Evolutionary conservation across 768 basidiomycete species (phyloP).

Genomic region (Cyclocybe aegerita): DNA sequence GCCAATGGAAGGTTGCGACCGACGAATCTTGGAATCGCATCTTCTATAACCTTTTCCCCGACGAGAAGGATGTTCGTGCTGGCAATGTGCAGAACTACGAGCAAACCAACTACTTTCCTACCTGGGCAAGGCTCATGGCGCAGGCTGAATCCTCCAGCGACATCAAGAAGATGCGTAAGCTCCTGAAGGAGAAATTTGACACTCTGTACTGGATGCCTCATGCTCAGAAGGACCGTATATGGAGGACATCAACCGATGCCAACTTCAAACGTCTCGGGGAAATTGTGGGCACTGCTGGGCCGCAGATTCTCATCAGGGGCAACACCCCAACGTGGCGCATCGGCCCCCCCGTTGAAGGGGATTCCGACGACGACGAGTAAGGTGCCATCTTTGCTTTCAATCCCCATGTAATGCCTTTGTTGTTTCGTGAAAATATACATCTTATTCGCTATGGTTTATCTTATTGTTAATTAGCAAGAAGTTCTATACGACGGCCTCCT

Average conservation of each 20-base stretch:
- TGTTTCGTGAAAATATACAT: too few relatives aligned
- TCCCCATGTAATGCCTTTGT: too few relatives aligned
- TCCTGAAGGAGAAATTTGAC: not conserved
- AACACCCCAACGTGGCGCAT: too few relatives aligned
- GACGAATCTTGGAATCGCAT: conserved; percentile 1
- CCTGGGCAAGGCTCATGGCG: not conserved
- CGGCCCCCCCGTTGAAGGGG: too few relatives aligned
- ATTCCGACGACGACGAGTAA: too few relatives aligned
- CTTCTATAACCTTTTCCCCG: conserved; percentile 7
- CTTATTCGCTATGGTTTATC: too few relatives aligned
- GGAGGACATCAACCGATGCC: conserved; percentile 2
- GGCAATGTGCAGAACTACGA: not conserved
- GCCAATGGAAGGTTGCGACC: conserved; percentile 1
- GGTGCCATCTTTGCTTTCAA: too few relatives aligned
- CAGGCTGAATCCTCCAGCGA: not conserved
- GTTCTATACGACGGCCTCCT: conserved; percentile 24
- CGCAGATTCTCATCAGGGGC: too few relatives aligned
- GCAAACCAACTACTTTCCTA: not conserved
- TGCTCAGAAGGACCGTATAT: conserved; percentile 9
- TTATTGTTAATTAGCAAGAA: conserved; percentile 60
- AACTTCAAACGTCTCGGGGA: too few relatives aligned
- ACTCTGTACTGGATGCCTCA: conserved; percentile 7
- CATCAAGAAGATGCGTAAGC: not conserved
- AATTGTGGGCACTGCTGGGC: too few relatives aligned
- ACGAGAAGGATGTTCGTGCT: not conserved